Conservation (phyloP, 164 flowering plant species). For the Litsea cubeba region DNA sequence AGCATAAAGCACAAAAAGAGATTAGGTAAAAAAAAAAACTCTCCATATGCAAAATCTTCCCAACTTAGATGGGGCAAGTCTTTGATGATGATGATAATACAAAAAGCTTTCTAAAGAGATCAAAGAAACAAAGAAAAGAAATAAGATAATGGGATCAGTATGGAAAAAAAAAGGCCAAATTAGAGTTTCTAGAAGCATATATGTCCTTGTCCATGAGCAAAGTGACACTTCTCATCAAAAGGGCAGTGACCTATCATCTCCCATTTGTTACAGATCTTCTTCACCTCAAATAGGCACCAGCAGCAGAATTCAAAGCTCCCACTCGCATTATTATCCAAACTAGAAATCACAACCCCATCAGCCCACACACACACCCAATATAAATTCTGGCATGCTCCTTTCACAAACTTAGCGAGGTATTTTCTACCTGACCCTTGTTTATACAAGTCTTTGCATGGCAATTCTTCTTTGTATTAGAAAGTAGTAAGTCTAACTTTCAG, state of each 20-base stretch:
- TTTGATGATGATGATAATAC: too few species aligned
- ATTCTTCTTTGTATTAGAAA: too few species aligned
- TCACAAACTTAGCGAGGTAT: too few species aligned
- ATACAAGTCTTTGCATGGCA: too few species aligned
- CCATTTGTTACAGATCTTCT: constrained; percentile 66
- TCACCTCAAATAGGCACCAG: constrained; percentile 62
- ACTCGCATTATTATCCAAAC: too few species aligned
- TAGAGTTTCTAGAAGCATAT: too few species aligned
- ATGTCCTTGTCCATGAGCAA: constrained; percentile 88
- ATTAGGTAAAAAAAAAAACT: too few species aligned
- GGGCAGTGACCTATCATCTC: constrained; percentile 65
- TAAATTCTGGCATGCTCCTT: too few species aligned
- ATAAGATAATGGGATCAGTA: neutral
- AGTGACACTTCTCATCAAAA: constrained; percentile 78
- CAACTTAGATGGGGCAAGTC: too few species aligned
- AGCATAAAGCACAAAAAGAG: neutral
- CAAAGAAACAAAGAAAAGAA: neutral
- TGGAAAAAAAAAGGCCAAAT: too few species aligned
- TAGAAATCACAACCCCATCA: constrained; percentile 33
- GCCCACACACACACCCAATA: neutral
- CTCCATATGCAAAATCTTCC: neutral
- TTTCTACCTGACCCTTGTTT: too few species aligned
- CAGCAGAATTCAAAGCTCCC: constrained; percentile 6
- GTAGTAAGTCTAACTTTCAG: too few species aligned
- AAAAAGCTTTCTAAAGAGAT: neutral